Conservation (phyloP, 2,329 filamentous ascomycete genomes). For the Apiospora sp. region DNA sequence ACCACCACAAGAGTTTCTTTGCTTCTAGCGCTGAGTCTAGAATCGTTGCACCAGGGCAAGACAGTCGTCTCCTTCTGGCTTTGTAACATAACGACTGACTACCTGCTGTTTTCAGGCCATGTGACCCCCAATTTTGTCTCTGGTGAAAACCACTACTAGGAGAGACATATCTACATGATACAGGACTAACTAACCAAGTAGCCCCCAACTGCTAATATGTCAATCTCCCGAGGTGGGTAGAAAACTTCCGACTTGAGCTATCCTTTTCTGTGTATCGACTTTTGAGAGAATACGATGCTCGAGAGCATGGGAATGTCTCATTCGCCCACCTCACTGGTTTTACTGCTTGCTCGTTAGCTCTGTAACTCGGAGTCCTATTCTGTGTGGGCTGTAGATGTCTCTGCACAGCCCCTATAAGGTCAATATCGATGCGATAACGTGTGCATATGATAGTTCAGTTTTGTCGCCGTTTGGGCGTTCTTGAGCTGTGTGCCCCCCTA, state of each 20-base stretch:
- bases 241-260: background rate
- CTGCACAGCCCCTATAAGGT: background rate
- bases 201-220: background rate
- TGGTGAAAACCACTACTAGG: background rate
- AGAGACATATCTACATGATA: background rate
- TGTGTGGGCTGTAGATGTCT: background rate
- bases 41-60: background rate
- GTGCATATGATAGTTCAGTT: background rate
- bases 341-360: background rate
- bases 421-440: background rate
- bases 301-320: background rate
- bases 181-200: background rate
- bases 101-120: background rate
- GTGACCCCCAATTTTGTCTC: background rate
- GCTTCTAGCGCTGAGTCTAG: constrained; percentile 4
- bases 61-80: background rate
- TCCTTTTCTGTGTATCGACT: background rate
- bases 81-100: background rate
- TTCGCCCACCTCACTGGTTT: background rate
- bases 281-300: background rate
- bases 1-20: background rate
- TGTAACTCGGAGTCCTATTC: background rate
- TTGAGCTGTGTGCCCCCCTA: background rate
- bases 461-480: background rate
- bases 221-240: background rate